Base-by-base conservation (phyloP, 2,329 filamentous ascomycete genomes). In the Septoria petroselini region DNA sequence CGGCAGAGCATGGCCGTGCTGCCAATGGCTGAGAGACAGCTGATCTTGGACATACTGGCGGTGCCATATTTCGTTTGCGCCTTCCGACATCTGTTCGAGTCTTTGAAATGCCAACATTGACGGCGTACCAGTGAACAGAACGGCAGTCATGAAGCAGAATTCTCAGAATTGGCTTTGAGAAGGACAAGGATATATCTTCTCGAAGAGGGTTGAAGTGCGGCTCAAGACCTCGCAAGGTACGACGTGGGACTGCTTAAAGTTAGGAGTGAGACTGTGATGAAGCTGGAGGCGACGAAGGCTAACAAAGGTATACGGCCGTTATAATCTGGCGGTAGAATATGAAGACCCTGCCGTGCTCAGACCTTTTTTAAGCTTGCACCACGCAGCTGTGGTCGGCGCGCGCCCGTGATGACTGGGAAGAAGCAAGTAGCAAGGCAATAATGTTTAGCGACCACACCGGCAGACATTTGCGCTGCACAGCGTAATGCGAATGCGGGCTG, bases 71-170 rank as follows among this genome's bases (percentile, higher is more conserved):
- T 59, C 57, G 41, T 51, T 51, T 18, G 50, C 42, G 34, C 35
- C 46, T 37, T 59, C 57, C 33, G 49, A 41, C 43, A 58, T 58
- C 19, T 48, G 53, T 46, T 59, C 50, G 35, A 41, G 41, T 38
- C 43, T 34, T 8, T 52, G 44, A 18, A 43, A 50, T 39, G 48
- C 40, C 54, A 50, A 34, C 29, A 52, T 50, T 17, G 50, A 54
- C 34, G 54, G 51, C 41, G 53, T 37, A 47, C 45, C 48, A 25
- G 51, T 27, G 39, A 40, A 40, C 37, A 55, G 47, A 25, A 57
- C 41, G 50, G 53, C 57, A 39, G 55, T 57, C 57, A 59, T 61
- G 51, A 55, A 59, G 55, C 55, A 54, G 54, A 54, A 52, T 58
- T 54, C 46, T 56, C 50, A 47, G 37, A 42, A 53, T 55, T 59